Base-by-base conservation (phyloP, 768 basidiomycete genomes). In the Boletellus emodensis region DNA sequence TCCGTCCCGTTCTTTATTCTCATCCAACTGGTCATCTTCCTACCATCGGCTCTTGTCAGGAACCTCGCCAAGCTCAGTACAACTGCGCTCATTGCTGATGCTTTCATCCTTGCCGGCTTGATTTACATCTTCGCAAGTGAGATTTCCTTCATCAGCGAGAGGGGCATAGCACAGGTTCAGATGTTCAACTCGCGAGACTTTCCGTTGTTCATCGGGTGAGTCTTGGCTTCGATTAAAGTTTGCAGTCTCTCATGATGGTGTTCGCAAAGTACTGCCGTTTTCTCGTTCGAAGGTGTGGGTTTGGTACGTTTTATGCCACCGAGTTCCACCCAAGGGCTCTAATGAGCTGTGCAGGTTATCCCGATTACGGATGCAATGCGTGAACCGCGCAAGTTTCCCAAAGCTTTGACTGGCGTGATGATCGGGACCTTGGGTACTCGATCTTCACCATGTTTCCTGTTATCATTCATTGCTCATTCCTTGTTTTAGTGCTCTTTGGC, bases 311-410 rank as follows among this genome's bases (percentile, higher is more conserved):
- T 28, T 26, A 24, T 24, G 17, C 37, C 39, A n/a, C 26, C 12
- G 15, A 22, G 33, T 24, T 33, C 6, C 12, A 24, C 28, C 38
- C 30, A 6, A 22, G 24, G 11, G 20, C 43, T 40, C 34, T 53
- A 46, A 59, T 51, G 40, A 18, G 18, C 3, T 13, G 32, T 55
- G n/a, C 63, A 87, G 79, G 75, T 99, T 55, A 90, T 99, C 54
- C 96, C 96, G 17, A 96, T 99, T 61, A 92, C 91, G 12, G 94
- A 99, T 64, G 85, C 94, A 6, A 99, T 99, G 96, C 79, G 81
- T 22, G 93, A 97, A 64, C 96, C 95, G 2, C 84, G 80, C 61
- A 94, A 92, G 70, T 96, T 98, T 79, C 94, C 95, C 5, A 73
- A 69, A 42, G 91, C 87, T 4, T 70, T 99, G 41, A 89, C 90